Evolutionary conservation across 805 yeast species (phyloP).

Genomic region (Tetrapisispora arboricola): DNA sequence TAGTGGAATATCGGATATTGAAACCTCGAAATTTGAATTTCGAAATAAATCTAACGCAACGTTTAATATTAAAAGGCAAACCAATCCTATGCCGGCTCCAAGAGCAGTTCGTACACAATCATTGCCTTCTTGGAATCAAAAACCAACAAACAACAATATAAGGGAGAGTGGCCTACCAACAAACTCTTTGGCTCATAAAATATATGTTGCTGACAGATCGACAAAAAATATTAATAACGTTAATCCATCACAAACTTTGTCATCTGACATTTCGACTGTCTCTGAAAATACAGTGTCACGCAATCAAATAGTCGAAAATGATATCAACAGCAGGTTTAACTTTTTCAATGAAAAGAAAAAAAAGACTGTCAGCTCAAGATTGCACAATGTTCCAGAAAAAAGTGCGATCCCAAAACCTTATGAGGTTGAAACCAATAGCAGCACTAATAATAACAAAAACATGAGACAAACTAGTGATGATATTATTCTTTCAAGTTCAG

Average conservation of each 20-base stretch:
- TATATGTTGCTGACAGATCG: conserved; percentile 25
- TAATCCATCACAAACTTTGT: background rate
- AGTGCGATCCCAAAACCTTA: background rate
- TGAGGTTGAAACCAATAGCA: background rate
- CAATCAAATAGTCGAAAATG: conserved; percentile 19
- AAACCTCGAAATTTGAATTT: no score
- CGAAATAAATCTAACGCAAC: no score
- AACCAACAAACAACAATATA: conserved; percentile 6
- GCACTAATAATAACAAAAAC: no score
- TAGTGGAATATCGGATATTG: no score
- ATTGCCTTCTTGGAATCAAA: conserved; percentile 30
- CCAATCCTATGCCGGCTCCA: conserved; percentile 37
- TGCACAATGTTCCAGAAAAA: background rate
- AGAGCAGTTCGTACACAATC: conserved; percentile 39
- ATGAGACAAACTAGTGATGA: no score
- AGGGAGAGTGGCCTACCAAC: conserved; percentile 11
- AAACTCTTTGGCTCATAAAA: conserved; percentile 28
- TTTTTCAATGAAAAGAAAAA: conserved; percentile 23
- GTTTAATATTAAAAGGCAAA: conserved; percentile 29
- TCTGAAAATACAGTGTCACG: conserved; percentile 8
- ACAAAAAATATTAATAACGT: conserved; percentile 9
- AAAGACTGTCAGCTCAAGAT: background rate
- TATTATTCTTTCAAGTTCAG: no score
- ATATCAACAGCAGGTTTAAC: conserved; percentile 26
- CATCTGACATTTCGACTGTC: background rate